Percentiles rank a stretch among this genome's conserved stretches.
These are phyloP conservation scores for Fusarium sp. DNA, from an alignment of 2,329 filamentous ascomycete species.

Conservation along the genomic window DNA sequence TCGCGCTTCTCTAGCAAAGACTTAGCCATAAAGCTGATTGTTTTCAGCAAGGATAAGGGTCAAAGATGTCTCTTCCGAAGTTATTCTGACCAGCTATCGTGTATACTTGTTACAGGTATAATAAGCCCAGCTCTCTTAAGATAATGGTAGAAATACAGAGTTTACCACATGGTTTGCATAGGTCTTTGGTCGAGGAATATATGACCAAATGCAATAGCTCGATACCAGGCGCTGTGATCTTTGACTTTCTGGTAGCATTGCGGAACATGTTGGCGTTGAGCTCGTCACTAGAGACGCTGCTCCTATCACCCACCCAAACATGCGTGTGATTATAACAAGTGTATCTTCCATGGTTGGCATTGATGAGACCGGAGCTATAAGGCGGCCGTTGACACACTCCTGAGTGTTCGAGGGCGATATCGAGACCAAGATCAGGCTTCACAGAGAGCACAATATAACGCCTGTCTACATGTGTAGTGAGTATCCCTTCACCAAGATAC, in stretches of 20 bases:
- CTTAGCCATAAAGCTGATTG: too few species aligned
- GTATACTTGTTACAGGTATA: too few species aligned
- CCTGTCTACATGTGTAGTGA: too few species aligned
- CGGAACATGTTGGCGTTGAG: conserved; percentile 58
- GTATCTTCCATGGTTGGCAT: conserved; percentile 58
- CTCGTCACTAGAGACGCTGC: conserved; percentile 60
- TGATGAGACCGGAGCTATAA: conserved; percentile 36
- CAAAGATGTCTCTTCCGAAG: conserved; percentile 45
- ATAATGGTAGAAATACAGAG: conserved; percentile 70
- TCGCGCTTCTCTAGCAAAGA: conserved; percentile 56
- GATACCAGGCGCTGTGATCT: conserved; percentile 59
- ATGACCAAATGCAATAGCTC: conserved; percentile 60
- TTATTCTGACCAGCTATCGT: too few species aligned
- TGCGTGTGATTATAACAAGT: conserved; percentile 57
- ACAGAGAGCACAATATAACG: too few species aligned
- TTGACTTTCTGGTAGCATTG: conserved; percentile 54
- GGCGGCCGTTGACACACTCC: too few species aligned
- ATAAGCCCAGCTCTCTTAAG: too few species aligned
- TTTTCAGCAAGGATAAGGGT: conserved; percentile 62
- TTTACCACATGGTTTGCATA: conserved; percentile 65
- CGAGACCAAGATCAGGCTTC: too few species aligned
- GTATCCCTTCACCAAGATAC: too few species aligned
- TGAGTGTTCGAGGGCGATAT: too few species aligned
- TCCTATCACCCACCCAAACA: conserved; percentile 60
- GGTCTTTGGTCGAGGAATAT: conserved; percentile 58